Evolutionary conservation across 768 basidiomycete species (phyloP), one percentile per base, ranked within the genome.

Genomic region (Cystobasidium tubakii): DNA sequence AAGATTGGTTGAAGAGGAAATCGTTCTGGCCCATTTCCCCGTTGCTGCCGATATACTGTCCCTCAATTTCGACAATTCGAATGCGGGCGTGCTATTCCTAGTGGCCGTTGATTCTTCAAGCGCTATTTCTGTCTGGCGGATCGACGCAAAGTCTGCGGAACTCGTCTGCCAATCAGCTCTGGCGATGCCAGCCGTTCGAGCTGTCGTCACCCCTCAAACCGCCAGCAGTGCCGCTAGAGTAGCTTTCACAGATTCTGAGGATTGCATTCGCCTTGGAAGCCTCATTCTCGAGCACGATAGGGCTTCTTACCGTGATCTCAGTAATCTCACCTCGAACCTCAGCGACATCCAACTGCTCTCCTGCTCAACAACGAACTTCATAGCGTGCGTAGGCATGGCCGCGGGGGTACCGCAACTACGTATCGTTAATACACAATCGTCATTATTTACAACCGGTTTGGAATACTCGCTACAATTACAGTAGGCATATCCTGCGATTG

Each of bases 361-460:
- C 34, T 36, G 31, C 36, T 42, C 63, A 42, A 27, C 63, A 6
- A 65, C 31, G 13, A 65, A 65, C 27, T 65, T 15, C 34, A 43
- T 65, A 6, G 63, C 63, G 10, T 34, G 27, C 15, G 31, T 65
- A 2, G 36, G 39, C 6, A 15, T 17, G 13, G 2, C 23, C 1
- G 34, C 10, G 3, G 31, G 34, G 4, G 12, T 15, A 19, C 39
- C 13, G 17, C 27, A 31, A 12, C 36, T 69, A 34, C 66, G 19
- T 9, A 50, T 69, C 7, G 10, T 34, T 21, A 69, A 69, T 54
- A 69, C 66, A 4, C 66, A 69, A 54, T 44, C 66, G 12, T 69
- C 66, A 4, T 50, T 69, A 17, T 69, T 69, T 27, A 54, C 66
- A 12, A 44, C 42, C 2, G 66, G 66, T 23, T 44, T 46, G 9